A percentile compares a stretch with the other conserved stretches of the same genome.
phyloP scores from a whole-genome alignment of 768 basidiomycete genomes.

The Mycena alexandri region DNA sequence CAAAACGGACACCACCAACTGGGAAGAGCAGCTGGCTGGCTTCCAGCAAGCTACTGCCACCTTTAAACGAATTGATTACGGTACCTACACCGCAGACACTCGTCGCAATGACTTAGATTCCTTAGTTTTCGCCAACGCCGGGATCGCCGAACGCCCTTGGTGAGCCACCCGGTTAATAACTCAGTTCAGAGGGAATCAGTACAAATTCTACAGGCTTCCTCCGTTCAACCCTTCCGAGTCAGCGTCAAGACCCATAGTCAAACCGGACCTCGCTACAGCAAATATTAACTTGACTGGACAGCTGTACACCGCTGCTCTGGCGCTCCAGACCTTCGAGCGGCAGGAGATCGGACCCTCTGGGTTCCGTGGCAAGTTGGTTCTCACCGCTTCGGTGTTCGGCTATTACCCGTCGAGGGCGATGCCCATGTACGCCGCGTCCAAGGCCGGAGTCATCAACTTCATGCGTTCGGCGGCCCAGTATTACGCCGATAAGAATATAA shows the following conservation, averaged over 20 bases:
- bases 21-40: slow-evolving; percentile 38
- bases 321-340: slow-evolving; percentile 39
- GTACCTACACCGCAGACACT: slow-evolving; percentile 11
- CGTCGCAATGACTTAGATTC: background rate
- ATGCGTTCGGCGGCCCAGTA: slow-evolving; percentile 36
- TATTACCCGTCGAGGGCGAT: slow-evolving; percentile 35
- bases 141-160: slow-evolving; percentile 39
- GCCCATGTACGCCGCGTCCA: slow-evolving; percentile 40
- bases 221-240: slow-evolving; percentile 34
- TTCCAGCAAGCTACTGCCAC: slow-evolving; percentile 29
- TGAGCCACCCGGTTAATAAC: no score
- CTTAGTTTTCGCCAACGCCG: slow-evolving; percentile 40
- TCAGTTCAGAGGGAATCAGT: no score
- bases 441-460: slow-evolving; percentile 38
- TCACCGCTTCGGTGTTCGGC: slow-evolving; percentile 39
- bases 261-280: slow-evolving; percentile 33
- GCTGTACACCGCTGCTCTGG: slow-evolving; percentile 39
- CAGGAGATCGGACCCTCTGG: slow-evolving; percentile 35
- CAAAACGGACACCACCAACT: slow-evolving; percentile 34
- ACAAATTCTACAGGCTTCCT: no score
- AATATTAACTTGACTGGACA: slow-evolving; percentile 38
- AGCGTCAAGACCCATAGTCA: slow-evolving; percentile 28
- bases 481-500: slow-evolving; percentile 37
- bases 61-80: slow-evolving; percentile 39
- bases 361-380: slow-evolving; percentile 38